Percentiles rank a stretch among this genome's conserved stretches.
phyloP scores from a whole-genome alignment of 306 rosid genomes.

The Medicago lupulina region DNA sequence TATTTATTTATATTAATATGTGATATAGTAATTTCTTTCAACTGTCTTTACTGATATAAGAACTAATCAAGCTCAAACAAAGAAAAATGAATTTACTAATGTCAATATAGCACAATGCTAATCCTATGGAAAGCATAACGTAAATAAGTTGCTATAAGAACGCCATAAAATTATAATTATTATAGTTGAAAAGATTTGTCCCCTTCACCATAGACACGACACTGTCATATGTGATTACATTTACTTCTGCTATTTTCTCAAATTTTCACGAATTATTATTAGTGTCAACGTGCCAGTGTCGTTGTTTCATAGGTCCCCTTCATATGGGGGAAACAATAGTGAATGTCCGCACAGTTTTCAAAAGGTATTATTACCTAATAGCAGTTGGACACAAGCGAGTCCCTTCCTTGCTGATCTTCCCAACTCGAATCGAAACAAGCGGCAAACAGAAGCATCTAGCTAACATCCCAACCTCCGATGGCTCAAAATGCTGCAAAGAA shows the following conservation, averaged over 20 bases:
- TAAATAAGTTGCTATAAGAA: neutral
- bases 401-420: conserved; percentile 79
- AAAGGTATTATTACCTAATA: conserved; percentile 66
- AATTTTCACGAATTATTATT: too few species aligned
- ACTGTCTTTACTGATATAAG: neutral
- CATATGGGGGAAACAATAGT: neutral
- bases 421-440: conserved; percentile 92
- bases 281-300: too few species aligned
- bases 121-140: neutral
- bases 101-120: neutral
- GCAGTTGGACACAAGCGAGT: conserved; percentile 69
- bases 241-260: too few species aligned
- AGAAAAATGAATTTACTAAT: neutral
- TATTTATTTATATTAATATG: conserved; percentile 20
- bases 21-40: neutral
- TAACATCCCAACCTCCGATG: conserved; percentile 89
- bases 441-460: conserved; percentile 99
- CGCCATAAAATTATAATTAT: neutral
- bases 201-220: too few species aligned
- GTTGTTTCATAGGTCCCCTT: neutral
- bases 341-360: conserved; percentile 11
- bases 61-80: neutral
- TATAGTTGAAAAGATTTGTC: neutral
- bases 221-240: too few species aligned
- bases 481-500: conserved; percentile 84